Base-by-base conservation (phyloP, 2,329 filamentous ascomycete species). In the Grosmannia serpens region DNA sequence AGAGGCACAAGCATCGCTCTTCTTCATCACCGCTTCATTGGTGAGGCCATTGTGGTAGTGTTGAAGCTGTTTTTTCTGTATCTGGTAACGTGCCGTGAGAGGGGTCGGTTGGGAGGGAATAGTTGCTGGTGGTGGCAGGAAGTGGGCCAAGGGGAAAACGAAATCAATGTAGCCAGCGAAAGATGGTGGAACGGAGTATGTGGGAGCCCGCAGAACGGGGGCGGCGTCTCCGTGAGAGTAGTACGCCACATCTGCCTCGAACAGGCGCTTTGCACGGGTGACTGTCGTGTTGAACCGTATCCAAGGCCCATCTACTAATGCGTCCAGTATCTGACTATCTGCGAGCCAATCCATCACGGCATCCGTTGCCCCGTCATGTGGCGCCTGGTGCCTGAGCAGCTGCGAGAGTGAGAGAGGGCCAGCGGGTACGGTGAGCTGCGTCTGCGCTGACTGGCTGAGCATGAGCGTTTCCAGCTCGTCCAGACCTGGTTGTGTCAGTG, bases 111-210 rank as follows among this genome's bases (percentile, higher is more conserved):
- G 41, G 20, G 31, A 10, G 31, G 31, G 31, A 33, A 10, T 10
- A 33, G 31, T 52, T 8, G n/a, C 15, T 61, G 61, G 56, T 1
- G 75, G 75, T 3, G 70, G 68, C 72, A 79, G 75, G 59, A 80
- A 80, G 68, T 79, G 75, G 59, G 71, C 68, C 49, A 80, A 65
- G 0, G 78, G 77, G 47, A 77, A 72, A 31, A 80, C 68, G 60
- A 80, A 79, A 57, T 70, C 71, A 57, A 80, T 70, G 58, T 70
- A 65, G 1, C 66, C 63, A 1, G 67, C 63, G 6, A 80, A 67
- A 4, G 65, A 61, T 4, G 68, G 68, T 0, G 78, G 77, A 2
- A 80, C 66, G 2, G 70, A 70, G 62, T 81, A 80, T 22, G 73
- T 67, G 13, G 65, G 70, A 4, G 77, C 72, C 15, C 78, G 72